These are phyloP conservation scores for Colletotrichum liaoningense DNA, from an alignment of 2,329 filamentous ascomycete species.

Conservation along the genomic window DNA sequence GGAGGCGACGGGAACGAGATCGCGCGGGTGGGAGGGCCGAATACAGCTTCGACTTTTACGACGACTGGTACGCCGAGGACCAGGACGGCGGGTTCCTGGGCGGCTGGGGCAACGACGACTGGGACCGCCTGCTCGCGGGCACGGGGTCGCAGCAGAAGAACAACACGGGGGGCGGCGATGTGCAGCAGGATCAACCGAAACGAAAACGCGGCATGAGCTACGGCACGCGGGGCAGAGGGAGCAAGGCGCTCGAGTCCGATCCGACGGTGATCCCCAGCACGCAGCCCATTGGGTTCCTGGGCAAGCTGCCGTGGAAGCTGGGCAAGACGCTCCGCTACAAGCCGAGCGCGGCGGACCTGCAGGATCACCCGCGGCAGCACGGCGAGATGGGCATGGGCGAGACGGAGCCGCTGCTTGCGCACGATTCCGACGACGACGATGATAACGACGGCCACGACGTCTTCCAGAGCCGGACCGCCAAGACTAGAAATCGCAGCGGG, in stretches of 20 bases:
- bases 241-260: constrained; percentile 70
- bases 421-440: constrained; percentile 39
- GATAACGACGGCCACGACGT: constrained; percentile 35
- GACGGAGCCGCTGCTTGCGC: constrained; percentile 74
- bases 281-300: constrained; percentile 85
- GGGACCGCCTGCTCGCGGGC: constrained; percentile 84
- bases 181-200: constrained; percentile 72
- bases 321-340: constrained; percentile 87
- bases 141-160: constrained; percentile 63
- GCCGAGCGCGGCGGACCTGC: constrained; percentile 89
- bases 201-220: constrained; percentile 91
- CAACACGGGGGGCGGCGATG: constrained; percentile 45
- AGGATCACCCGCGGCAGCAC: constrained; percentile 79
- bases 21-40: constrained; percentile 74
- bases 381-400: constrained; percentile 62
- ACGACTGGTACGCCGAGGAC: constrained; percentile 86
- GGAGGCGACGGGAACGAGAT: constrained; percentile 74
- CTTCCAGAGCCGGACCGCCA: constrained; percentile 46
- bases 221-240: constrained; percentile 68
- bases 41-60: constrained; percentile 95
- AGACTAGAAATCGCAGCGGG: constrained; percentile 74
- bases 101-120: constrained; percentile 83
- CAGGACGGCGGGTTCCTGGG: constrained; percentile 67
- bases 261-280: constrained; percentile 92
- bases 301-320: constrained; percentile 85